Evolutionary conservation across 768 basidiomycete genomes (phyloP).

Genomic region (Boletus subcaerulescens): DNA sequence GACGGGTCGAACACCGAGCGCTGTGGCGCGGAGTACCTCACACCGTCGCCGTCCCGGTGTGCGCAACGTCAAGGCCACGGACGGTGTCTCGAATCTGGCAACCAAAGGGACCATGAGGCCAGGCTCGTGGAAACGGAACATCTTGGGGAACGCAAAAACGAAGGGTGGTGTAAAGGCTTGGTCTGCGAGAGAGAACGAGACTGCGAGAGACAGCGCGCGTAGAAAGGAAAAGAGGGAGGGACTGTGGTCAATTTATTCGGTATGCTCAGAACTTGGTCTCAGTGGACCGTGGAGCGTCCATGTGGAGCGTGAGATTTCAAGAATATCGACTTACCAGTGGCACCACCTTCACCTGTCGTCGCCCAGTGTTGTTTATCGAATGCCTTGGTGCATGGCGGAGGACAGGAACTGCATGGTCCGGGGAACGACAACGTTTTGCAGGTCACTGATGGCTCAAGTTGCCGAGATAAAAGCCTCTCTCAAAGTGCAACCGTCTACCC

Average conservation of each 20-base stretch:
- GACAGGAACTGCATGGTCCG: too few species aligned
- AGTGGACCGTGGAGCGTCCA: too few species aligned
- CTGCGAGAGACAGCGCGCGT: not conserved
- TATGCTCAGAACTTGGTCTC: conserved; percentile 23
- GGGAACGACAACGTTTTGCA: too few species aligned
- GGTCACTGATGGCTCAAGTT: too few species aligned
- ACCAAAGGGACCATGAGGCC: conserved; percentile 24
- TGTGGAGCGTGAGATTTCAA: too few species aligned
- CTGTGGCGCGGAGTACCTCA: conserved; percentile 9
- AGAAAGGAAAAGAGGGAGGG: conserved; percentile 25
- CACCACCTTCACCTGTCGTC: too few species aligned
- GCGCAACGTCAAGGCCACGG: conserved; percentile 14
- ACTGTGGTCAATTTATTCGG: conserved; percentile 29
- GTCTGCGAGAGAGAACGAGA: conserved; percentile 14
- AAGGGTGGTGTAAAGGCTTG: conserved; percentile 9
- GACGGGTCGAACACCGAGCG: not conserved
- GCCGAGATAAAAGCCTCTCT: too few species aligned
- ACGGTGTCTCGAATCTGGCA: not conserved
- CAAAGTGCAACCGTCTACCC: too few species aligned
- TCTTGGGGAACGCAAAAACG: conserved; percentile 14
- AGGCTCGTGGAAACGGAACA: conserved; percentile 27
- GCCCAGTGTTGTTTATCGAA: too few species aligned
- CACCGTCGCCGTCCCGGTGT: conserved; percentile 13
- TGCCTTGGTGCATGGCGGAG: too few species aligned
- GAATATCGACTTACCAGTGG: too few species aligned